Evolutionary conservation across 176 grass and related monocot genomes (phyloP).

Genomic region (Rhynchospora breviuscula): DNA sequence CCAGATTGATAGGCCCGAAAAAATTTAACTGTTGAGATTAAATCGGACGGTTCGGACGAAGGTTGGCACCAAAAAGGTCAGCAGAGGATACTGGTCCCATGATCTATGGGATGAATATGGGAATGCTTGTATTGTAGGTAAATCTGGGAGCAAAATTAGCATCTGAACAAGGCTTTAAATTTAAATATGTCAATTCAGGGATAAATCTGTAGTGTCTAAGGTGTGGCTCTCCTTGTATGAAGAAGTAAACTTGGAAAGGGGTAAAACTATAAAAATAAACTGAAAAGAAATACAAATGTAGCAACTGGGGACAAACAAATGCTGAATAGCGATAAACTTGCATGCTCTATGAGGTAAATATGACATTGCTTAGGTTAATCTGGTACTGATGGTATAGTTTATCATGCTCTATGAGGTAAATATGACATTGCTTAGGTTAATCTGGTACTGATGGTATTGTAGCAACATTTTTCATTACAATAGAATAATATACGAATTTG

Average conservation of each 20-base stretch:
- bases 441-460: neutral
- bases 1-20: too few species aligned
- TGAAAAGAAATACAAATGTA: neutral
- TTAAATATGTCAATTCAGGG: neutral
- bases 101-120: neutral
- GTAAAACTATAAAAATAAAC: neutral
- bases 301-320: neutral
- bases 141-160: neutral
- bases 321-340: neutral
- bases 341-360: neutral
- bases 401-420: too few species aligned
- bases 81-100: too few species aligned
- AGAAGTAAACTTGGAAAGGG: neutral
- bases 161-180: neutral
- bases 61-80: too few species aligned
- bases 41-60: too few species aligned
- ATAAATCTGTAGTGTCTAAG: neutral
- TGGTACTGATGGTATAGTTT: neutral
- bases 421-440: neutral
- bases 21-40: too few species aligned
- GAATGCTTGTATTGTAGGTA: neutral
- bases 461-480: neutral
- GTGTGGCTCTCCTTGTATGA: too few species aligned
- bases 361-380: neutral
- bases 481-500: neutral